A percentile compares a stretch with the other conserved stretches of the same genome.
These are phyloP conservation scores for Lentinula detonsa DNA, from an alignment of 768 basidiomycete species.

Conservation along the genomic window DNA sequence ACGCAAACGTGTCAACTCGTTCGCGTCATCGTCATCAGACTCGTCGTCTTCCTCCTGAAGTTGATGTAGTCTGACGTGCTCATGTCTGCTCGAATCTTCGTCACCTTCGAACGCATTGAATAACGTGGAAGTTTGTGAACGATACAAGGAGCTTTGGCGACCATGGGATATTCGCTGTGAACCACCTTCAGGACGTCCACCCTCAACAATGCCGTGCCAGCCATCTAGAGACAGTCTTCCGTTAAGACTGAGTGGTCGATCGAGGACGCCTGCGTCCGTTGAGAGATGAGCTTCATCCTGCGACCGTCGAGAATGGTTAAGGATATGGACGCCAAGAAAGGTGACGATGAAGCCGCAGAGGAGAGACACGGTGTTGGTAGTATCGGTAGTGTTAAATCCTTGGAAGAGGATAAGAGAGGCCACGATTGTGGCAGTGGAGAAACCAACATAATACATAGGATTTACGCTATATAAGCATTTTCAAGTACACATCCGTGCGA, in stretches of 20 bases:
- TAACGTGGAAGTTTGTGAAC: slow-evolving; percentile 57
- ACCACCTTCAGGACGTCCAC: slow-evolving; percentile 23
- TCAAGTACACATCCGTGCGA: background rate
- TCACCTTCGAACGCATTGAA: slow-evolving; percentile 74
- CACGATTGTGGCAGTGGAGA: slow-evolving; percentile 88
- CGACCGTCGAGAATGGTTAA: slow-evolving; percentile 68
- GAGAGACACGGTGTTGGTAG: slow-evolving; percentile 79
- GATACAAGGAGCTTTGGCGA: slow-evolving; percentile 60
- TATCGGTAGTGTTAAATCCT: slow-evolving; percentile 88
- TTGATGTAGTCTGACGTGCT: slow-evolving; percentile 51
- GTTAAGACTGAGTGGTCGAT: slow-evolving; percentile 76
- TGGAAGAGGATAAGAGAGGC: slow-evolving; percentile 96
- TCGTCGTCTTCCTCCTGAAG: slow-evolving; percentile 69
- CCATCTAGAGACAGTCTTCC: slow-evolving; percentile 79
- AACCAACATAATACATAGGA: slow-evolving; percentile 97
- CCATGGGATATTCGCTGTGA: slow-evolving; percentile 41
- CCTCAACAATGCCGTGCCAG: slow-evolving; percentile 43
- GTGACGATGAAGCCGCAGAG: slow-evolving; percentile 88
- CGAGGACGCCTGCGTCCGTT: slow-evolving; percentile 60
- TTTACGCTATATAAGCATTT: slow-evolving; percentile 62
- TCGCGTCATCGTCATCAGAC: slow-evolving; percentile 41
- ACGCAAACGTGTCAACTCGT: slow-evolving; percentile 20
- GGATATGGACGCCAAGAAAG: slow-evolving; percentile 94
- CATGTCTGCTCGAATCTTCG: slow-evolving; percentile 22
- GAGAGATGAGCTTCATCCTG: slow-evolving; percentile 30